These are phyloP conservation scores for Ophiostoma sp. DNA, from an alignment of 2,329 filamentous ascomycete species.

Conservation along the genomic window DNA sequence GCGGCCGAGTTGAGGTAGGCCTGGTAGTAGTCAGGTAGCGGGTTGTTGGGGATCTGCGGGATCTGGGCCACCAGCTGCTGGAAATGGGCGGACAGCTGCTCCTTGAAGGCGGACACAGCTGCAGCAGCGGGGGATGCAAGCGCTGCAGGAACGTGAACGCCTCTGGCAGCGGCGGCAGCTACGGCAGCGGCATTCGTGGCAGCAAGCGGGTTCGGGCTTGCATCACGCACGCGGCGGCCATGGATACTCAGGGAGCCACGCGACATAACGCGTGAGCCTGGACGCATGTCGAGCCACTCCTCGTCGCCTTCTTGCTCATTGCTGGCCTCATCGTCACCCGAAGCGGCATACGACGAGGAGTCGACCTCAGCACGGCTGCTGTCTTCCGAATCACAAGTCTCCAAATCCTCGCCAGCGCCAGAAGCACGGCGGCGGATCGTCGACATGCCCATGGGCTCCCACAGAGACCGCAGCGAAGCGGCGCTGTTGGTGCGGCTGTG, in stretches of 20 bases:
- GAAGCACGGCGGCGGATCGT: conserved; percentile 18
- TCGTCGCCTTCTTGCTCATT: conserved; percentile 40
- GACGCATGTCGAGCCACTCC: conserved; percentile 43
- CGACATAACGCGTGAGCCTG: conserved; percentile 26
- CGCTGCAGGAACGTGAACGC: conserved; percentile 38
- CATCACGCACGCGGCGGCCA: conserved; percentile 30
- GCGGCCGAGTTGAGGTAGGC: conserved; percentile 60
- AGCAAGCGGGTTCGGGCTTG: conserved; percentile 30
- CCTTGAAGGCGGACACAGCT: conserved; percentile 68
- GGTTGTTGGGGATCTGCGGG: conserved; percentile 44
- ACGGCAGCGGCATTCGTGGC: conserved; percentile 29
- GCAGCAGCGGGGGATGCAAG: conserved; percentile 59
- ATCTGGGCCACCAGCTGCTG: conserved; percentile 63
- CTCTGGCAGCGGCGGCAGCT: conserved; percentile 29
- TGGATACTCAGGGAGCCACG: conserved; percentile 22
- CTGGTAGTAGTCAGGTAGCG: conserved; percentile 65
- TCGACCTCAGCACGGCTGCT: conserved; percentile 28
- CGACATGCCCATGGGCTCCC: conserved; percentile 50
- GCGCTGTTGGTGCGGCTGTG: conserved; percentile 66
- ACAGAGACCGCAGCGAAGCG: conserved; percentile 65
- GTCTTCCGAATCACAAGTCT: not conserved
- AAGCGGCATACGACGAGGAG: conserved; percentile 28
- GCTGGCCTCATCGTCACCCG: conserved; percentile 23
- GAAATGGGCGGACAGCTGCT: conserved; percentile 64
- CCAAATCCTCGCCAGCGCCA: conserved; percentile 7